A percentile compares a stretch with the other conserved stretches of the same genome.
phyloP scores from a whole-genome alignment of 495 filamentous ascomycete genomes.

The Lepraria neglecta region DNA sequence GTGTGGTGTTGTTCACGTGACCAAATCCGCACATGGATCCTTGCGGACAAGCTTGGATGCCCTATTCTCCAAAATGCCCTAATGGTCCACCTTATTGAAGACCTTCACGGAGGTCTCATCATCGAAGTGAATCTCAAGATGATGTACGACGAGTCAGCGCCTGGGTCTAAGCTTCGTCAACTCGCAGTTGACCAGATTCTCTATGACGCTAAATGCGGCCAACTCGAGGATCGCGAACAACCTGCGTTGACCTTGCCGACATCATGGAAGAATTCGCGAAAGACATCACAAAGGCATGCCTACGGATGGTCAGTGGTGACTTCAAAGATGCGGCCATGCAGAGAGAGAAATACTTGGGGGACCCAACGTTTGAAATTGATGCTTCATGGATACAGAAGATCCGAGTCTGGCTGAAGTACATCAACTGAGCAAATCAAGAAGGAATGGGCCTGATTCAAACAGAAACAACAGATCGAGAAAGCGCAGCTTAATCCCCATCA shows the following conservation, averaged over 20 bases:
- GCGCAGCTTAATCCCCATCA: too few species aligned
- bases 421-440: too few species aligned
- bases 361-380: too few species aligned
- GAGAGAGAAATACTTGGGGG: too few species aligned
- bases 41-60: constrained; percentile 15
- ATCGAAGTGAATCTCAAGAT: not conserved
- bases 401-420: too few species aligned
- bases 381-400: too few species aligned
- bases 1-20: accelerated
- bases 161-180: not conserved
- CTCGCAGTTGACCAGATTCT: not conserved
- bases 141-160: not conserved
- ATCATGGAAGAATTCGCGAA: not conserved
- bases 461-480: too few species aligned
- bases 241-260: not conserved
- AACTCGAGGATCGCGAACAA: not conserved
- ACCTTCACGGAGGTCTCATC: accelerated
- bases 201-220: not conserved
- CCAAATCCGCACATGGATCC: not conserved
- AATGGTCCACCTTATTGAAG: not conserved
- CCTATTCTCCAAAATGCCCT: not conserved
- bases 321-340: too few species aligned
- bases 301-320: too few species aligned
- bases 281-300: too few species aligned
- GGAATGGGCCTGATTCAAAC: too few species aligned